Evolutionary conservation across 2,329 filamentous ascomycete species (phyloP).

Genomic region (Colletotrichum karsti): DNA sequence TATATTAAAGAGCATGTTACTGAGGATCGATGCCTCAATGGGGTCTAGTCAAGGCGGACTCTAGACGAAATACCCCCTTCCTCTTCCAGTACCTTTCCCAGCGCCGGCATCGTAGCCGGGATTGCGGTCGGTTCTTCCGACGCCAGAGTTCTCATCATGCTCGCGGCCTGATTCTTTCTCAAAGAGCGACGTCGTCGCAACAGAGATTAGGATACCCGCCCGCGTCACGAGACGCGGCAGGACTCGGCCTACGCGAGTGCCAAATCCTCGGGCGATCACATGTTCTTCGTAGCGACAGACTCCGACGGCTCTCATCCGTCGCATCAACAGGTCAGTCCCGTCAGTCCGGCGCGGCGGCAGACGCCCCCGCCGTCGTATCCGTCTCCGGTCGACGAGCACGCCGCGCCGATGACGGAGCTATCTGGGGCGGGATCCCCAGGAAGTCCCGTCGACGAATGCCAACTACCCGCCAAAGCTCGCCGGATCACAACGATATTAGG

Average conservation of each 20-base stretch:
- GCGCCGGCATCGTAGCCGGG: not conserved
- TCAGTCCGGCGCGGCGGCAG: slow-evolving; percentile 6
- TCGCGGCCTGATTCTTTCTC: slow-evolving; percentile 4
- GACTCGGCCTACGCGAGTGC: slow-evolving; percentile 7
- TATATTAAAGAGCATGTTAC: not conserved
- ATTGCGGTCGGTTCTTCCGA: slow-evolving; percentile 7
- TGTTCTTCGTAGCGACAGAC: slow-evolving; percentile 6
- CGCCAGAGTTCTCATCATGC: not conserved
- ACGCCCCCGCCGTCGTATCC: slow-evolving; percentile 21
- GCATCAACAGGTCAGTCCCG: slow-evolving; percentile 11
- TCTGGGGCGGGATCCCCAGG: slow-evolving; percentile 8
- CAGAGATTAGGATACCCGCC: not conserved
- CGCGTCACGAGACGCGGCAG: slow-evolving; percentile 1
- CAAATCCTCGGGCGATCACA: slow-evolving; percentile 11
- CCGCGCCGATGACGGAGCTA: slow-evolving; percentile 13
- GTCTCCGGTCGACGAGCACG: slow-evolving; percentile 5
- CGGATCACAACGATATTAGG: not conserved
- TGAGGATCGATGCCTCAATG: not conserved
- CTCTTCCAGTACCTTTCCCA: not conserved
- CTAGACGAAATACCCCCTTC: not conserved
- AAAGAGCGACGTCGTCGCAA: not conserved
- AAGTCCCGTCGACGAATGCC: not conserved
- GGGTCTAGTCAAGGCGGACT: slow-evolving; percentile 18
- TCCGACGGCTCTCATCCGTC: not conserved
- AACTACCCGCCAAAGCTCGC: not conserved